Conservation (phyloP, 768 basidiomycete genomes). For the Russula griseocarnosa region DNA sequence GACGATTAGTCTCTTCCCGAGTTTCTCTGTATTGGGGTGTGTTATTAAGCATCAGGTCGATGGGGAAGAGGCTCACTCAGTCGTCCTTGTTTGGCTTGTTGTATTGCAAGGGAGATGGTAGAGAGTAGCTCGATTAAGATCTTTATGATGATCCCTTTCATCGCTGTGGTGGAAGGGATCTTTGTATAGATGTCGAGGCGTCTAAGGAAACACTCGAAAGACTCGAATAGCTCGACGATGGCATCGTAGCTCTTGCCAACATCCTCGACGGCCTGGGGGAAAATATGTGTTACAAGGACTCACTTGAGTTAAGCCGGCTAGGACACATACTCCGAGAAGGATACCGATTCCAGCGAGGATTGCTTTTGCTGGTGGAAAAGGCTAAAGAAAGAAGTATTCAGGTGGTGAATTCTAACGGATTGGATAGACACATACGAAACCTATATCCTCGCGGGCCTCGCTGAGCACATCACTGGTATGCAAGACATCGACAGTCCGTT, state of each 20-base stretch:
- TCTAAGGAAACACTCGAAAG: not conserved
- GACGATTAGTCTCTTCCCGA: too few species aligned
- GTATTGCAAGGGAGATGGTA: not conserved
- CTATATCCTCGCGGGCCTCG: too few species aligned
- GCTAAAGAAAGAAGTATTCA: not conserved
- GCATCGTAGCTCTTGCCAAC: not conserved
- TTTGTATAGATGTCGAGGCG: conserved; percentile 1
- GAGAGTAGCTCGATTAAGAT: not conserved
- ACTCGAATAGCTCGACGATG: not conserved
- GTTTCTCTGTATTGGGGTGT: too few species aligned
- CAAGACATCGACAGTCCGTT: not conserved
- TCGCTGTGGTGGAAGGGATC: not conserved
- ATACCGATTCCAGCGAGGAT: not conserved
- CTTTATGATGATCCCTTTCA: not conserved
- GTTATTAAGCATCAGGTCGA: not conserved
- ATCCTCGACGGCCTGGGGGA: not conserved
- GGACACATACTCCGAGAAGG: not conserved
- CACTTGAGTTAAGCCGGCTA: not conserved
- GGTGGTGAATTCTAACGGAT: not conserved
- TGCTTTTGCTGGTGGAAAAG: not conserved
- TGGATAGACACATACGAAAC: not conserved
- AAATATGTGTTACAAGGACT: not conserved
- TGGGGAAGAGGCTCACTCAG: not conserved
- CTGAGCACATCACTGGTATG: not conserved
- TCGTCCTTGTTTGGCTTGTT: not conserved